phyloP scores from a whole-genome alignment of 2,329 filamentous ascomycete genomes.

The Xylaria sp. region DNA sequence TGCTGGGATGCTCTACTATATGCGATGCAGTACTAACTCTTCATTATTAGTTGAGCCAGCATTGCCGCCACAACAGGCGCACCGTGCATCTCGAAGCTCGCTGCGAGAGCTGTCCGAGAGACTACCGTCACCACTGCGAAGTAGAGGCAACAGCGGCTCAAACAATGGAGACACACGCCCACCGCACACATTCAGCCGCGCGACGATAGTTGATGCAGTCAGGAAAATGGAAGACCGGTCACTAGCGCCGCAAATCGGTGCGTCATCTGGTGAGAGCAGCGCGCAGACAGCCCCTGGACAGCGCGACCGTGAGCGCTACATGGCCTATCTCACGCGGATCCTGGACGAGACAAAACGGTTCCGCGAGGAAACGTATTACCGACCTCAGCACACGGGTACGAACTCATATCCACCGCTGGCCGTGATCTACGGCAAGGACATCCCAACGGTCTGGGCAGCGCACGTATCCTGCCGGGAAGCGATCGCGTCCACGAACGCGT shows the following conservation, averaged over 20 bases:
- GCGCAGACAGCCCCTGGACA: conserved; percentile 31
- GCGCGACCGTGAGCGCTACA: conserved; percentile 46
- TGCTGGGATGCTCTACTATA: not conserved
- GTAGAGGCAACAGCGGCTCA: conserved; percentile 39
- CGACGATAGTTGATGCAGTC: conserved; percentile 24
- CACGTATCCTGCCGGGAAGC: conserved; percentile 66
- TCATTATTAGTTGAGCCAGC: conserved; percentile 46
- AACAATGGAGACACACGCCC: conserved; percentile 22
- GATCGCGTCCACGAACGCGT: conserved; percentile 71
- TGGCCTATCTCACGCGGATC: conserved; percentile 67
- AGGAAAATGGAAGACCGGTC: conserved; percentile 33
- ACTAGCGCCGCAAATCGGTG: conserved; percentile 45
- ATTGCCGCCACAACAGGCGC: conserved; percentile 51
- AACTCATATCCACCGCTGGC: conserved; percentile 79
- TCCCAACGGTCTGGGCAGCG: conserved; percentile 78
- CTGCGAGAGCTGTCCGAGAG: conserved; percentile 43
- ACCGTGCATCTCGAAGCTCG: conserved; percentile 38
- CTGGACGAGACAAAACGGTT: conserved; percentile 68
- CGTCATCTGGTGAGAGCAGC: conserved; percentile 28
- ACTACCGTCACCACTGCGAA: conserved; percentile 41
- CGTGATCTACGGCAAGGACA: conserved; percentile 80
- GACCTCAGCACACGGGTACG: conserved; percentile 49
- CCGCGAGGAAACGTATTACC: conserved; percentile 66
- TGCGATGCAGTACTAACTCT: not conserved
- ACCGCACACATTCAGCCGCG: conserved; percentile 19